phyloP scores from a whole-genome alignment of 192 early-diverging fungal species.

The Backusella luteola region DNA sequence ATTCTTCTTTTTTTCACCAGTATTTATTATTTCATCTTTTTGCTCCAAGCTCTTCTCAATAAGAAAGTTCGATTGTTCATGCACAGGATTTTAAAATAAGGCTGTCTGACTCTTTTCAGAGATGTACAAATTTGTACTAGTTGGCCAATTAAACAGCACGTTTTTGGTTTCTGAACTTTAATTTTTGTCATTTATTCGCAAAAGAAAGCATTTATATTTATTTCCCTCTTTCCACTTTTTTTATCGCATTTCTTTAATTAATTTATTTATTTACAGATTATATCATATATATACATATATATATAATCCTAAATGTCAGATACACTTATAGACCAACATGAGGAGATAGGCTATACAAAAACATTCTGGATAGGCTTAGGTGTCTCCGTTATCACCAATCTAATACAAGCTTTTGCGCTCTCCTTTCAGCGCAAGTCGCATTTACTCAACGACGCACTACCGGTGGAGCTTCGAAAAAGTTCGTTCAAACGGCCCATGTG shows the following conservation, averaged over 20 bases:
- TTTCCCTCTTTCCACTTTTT: background rate
- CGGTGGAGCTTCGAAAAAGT: slow-evolving; percentile 45
- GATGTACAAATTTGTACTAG: background rate
- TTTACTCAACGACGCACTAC: slow-evolving; percentile 53
- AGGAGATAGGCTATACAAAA: slow-evolving; percentile 1
- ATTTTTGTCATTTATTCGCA: background rate
- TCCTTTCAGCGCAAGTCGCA: slow-evolving; percentile 76
- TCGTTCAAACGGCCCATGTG: slow-evolving; percentile 61
- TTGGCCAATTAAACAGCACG: background rate
- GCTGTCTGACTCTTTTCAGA: background rate
- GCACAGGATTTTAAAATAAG: background rate
- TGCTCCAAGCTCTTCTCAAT: background rate
- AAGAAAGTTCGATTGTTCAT: background rate
- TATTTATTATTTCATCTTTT: background rate
- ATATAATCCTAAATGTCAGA: background rate
- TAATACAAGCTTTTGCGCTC: slow-evolving; percentile 56
- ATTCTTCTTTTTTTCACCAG: background rate
- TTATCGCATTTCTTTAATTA: background rate
- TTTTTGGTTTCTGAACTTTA: background rate
- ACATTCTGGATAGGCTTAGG: slow-evolving; percentile 26
- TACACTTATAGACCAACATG: background rate
- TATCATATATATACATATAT: too few species aligned
- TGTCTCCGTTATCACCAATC: slow-evolving; percentile 27
- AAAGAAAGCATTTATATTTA: background rate
- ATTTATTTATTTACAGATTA: too few species aligned